phyloP scores from a whole-genome alignment of 495 filamentous ascomycete genomes.

The Lentithecium fluviatile region DNA sequence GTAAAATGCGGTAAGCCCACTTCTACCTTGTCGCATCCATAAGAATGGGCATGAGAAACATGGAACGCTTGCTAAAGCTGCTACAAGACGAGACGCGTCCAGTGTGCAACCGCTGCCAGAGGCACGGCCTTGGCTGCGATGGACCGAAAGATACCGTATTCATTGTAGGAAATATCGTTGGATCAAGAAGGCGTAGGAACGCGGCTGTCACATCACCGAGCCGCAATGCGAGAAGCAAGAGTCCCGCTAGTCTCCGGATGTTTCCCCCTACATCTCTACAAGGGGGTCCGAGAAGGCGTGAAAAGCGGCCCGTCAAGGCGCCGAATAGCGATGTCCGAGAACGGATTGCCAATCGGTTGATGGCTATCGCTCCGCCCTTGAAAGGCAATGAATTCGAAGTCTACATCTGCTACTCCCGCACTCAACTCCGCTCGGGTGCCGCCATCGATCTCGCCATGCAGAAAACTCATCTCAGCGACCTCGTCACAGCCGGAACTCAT shows the following conservation, averaged over 20 bases:
- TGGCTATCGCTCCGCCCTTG: neutral
- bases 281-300: too few species aligned
- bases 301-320: too few species aligned
- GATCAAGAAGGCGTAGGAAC: neutral
- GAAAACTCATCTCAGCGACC: neutral
- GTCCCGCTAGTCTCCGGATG: too few species aligned
- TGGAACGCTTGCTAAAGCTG: neutral
- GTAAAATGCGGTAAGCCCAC: conserved; percentile 17
- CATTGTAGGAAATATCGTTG: conserved; percentile 4
- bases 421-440: neutral
- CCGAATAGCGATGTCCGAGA: too few species aligned
- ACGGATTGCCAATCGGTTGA: too few species aligned
- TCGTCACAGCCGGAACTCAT: neutral
- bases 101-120: conserved; percentile 8
- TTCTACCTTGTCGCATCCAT: neutral
- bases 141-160: conserved; percentile 6
- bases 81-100: conserved; percentile 7
- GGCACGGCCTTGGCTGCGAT: conserved; percentile 6
- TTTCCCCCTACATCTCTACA: too few species aligned
- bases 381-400: conserved; percentile 1
- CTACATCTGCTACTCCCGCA: conserved; percentile 5
- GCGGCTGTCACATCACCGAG: too few species aligned
- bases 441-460: conserved; percentile 1
- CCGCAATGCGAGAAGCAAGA: too few species aligned
- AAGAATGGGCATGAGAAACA: neutral